Conservation (phyloP, 1,284 basidiomycete species). For the Lignosus rhinocerotis region DNA sequence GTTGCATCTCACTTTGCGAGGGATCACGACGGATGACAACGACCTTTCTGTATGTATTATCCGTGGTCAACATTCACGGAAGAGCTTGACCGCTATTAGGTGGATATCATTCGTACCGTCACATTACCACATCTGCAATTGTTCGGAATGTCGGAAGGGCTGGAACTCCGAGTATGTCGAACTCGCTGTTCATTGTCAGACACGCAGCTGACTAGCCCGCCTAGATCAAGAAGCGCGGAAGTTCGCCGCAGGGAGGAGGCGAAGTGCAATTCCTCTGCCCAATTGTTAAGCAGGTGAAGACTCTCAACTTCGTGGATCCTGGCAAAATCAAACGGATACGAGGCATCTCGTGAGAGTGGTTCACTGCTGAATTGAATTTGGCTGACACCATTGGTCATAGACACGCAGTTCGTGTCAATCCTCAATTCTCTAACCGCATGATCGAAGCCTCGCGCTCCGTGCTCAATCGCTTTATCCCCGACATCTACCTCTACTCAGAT, state of each 20-base stretch:
- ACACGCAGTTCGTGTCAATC: conserved; percentile 92
- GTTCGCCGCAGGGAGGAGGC: conserved; percentile 91
- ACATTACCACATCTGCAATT: conserved; percentile 90
- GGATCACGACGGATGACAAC: conserved; percentile 88
- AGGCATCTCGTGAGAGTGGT: conserved; percentile 81
- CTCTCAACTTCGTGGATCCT: conserved; percentile 87
- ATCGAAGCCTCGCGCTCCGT: conserved; percentile 92
- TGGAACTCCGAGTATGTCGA: conserved; percentile 74
- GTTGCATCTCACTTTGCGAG: conserved; percentile 78
- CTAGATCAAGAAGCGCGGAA: conserved; percentile 91
- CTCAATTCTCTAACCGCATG: conserved; percentile 97
- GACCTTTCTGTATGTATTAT: conserved; percentile 72
- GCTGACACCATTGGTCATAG: conserved; percentile 28
- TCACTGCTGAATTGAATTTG: too few species aligned
- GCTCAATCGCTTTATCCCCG: conserved; percentile 95
- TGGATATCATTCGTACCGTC: conserved; percentile 89
- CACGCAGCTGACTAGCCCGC: neutral
- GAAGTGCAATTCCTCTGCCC: conserved; percentile 95
- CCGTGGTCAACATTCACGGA: neutral
- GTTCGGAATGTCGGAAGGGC: conserved; percentile 85
- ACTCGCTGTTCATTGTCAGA: conserved; percentile 7
- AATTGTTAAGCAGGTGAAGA: conserved; percentile 86
- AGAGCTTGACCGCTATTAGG: conserved; percentile 43
- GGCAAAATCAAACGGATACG: conserved; percentile 94
- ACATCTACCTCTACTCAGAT: conserved; percentile 98